Conservation (phyloP, 331 rosid species). For the Phaseolus coccineus region DNA sequence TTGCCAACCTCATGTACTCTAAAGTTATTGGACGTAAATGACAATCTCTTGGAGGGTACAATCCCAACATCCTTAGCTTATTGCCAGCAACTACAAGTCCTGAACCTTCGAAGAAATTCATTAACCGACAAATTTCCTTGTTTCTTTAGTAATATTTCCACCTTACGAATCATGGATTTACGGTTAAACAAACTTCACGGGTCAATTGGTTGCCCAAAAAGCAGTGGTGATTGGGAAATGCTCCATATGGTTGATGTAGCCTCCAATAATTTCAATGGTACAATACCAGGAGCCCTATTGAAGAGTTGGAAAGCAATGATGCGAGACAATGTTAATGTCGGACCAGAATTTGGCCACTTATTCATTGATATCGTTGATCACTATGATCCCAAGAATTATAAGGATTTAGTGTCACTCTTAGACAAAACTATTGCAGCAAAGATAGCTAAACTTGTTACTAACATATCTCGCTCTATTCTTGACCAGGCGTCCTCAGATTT, state of each 20-base stretch:
- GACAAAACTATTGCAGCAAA: not conserved
- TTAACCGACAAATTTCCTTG: conserved; percentile 43
- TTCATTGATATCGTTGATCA: not conserved
- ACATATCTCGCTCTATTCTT: not conserved
- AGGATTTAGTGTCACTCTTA: not conserved
- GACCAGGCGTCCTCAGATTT: not conserved
- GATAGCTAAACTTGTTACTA: not conserved
- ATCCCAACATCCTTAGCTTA: not conserved
- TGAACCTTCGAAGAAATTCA: conserved; percentile 57
- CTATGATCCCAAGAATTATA: not conserved
- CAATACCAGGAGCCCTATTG: conserved; percentile 35
- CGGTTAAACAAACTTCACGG: conserved; percentile 41
- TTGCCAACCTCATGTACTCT: conserved; percentile 43
- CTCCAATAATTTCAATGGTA: conserved; percentile 44
- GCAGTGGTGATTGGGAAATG: not conserved
- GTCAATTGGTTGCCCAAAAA: not conserved
- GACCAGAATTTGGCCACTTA: not conserved
- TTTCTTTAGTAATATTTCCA: conserved; percentile 32
- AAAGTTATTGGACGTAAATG: conserved; percentile 45
- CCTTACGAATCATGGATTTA: conserved; percentile 19
- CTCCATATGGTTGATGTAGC: conserved; percentile 42
- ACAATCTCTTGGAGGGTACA: conserved; percentile 37
- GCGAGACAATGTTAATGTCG: not conserved
- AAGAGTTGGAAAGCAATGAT: conserved; percentile 39
- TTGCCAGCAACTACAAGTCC: conserved; percentile 35